Conservation (phyloP, 495 filamentous ascomycete species). For the Podospora australis region DNA sequence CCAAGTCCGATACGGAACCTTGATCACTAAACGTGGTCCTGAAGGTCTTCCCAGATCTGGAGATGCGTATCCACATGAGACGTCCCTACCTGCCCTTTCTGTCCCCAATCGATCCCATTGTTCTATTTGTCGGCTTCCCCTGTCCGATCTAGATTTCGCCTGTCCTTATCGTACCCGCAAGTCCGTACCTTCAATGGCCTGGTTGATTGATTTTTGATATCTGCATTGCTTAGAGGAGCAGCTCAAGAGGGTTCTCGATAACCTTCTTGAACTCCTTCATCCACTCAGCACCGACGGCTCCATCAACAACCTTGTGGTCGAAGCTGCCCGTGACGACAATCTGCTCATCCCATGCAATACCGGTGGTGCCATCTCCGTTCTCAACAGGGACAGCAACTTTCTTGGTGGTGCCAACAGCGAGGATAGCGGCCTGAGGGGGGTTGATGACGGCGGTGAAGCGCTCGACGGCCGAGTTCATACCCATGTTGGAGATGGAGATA, state of each 20-base stretch:
- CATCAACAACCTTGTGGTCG: conserved; percentile 87
- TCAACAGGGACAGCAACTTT: conserved; percentile 89
- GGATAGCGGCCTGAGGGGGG: conserved; percentile 92
- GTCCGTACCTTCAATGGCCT: not conserved
- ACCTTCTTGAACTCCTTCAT: conserved; percentile 96
- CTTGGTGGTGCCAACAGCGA: conserved; percentile 88
- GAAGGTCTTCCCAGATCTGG: not conserved
- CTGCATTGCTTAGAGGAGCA: conserved; percentile 83
- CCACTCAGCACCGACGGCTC: conserved; percentile 95
- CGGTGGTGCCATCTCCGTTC: conserved; percentile 68
- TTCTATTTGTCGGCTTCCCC: conserved; percentile 6
- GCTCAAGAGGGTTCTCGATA: conserved; percentile 91
- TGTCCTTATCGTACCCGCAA: not conserved
- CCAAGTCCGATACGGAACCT: not conserved
- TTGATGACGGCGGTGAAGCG: conserved; percentile 99
- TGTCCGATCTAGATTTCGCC: not conserved
- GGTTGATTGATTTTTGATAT: too few relatives aligned
- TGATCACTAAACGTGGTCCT: not conserved
- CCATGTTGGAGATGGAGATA: conserved; percentile 99
- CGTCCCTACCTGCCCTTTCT: not conserved
- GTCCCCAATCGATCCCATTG: conserved; percentile 4
- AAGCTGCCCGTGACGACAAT: conserved; percentile 91
- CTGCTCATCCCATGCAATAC: conserved; percentile 92
- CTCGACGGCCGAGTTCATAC: conserved; percentile 95
- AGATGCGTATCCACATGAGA: not conserved